Base-by-base conservation (phyloP, 2,329 filamentous ascomycete genomes). In the Cladorrhinum sp. region DNA sequence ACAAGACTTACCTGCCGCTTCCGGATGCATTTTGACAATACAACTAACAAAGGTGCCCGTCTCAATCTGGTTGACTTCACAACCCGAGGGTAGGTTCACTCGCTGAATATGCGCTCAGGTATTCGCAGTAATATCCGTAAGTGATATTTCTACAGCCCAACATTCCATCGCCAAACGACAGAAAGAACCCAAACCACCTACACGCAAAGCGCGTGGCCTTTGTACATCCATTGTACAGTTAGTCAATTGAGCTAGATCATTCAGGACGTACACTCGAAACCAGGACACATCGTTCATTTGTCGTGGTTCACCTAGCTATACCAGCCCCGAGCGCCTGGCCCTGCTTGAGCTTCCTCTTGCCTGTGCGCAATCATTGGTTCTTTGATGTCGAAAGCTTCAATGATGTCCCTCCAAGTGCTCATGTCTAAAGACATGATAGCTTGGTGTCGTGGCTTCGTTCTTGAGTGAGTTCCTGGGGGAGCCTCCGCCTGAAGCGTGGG, bases 341-440 rank as follows among this genome's bases (percentile, higher is more conserved):
- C 80, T 25, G 77, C 72, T 27, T 73, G 74, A 6, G 74, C 74
- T 59, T 83, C 77, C 64, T 91, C 87, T 63, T 84, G 77, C 16
- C 95, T 85, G 73, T 96, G 90, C n/a, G 87, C 84, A 64, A 99
- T 98, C 74, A 97, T 88, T 1, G 90, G 81, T 65, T 91, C 81
- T n/a, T 78, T 82, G 65, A 98, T 91, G 24, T 88, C 78, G 69
- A 93, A 96, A 0, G 85, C 85, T 9, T 89, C 74, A 53, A 96
- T 88, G 50, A 97, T 80, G 20, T 90, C 84, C 66, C 85, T 79
- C 93, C 93, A 99, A 0, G 85, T 90, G 1, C 85, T 81, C 79
- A 92, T 95, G 67, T 98, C 92, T 63, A 99, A 84, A 12, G 90
- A 88, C 71, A 98, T 85, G 22, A 99, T 88, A 12, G 93, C 91